Base-by-base conservation (phyloP, 2,329 filamentous ascomycete species). In the Chaetothyriales sp. region DNA sequence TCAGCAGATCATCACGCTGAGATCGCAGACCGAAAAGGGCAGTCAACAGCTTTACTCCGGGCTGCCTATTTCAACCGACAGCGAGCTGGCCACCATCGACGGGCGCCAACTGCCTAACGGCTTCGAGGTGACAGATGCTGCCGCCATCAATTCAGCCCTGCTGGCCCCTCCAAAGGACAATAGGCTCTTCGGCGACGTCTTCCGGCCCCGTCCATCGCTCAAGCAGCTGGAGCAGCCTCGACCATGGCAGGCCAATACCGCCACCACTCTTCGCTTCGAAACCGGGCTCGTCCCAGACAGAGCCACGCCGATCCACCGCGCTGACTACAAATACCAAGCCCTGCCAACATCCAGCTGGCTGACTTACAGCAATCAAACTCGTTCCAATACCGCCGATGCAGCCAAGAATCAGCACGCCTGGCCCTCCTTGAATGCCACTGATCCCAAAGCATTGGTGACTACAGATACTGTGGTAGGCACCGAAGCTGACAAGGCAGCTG, bases 11-110 rank as follows among this genome's bases (percentile, higher is more conserved):
- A 46, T 60, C n/a, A 55, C 57, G 7, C 48, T 60, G 32, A 52
- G 55, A n/a, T 56, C 53, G 28, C 49, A 54, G 22, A 53, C 55
- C 44, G 56, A 61, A 18, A 56, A 56, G 1, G 80, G 80, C 45
- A 76, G 84, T 36, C 83, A 81, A 59, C 84, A 90, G 53, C 72
- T 95, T 3, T 95, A 92, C 64, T 94, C 90, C 3, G 94, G 89
- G 65, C 71, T 95, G 47, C 85, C 84, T 57, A 73, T 77, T 5
- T 57, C 59, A 49, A 61, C 63, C 20, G 43, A 44, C 18, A 26
- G 46, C 12, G 18, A 47, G 3, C 43, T 48, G 43, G 44, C 20
- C 22, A 15, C 45, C 19, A 49, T 51, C 12, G 51, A 55, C 36
- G 43, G 46, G 20, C 72, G 75, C 39, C 76, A 72, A 18, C 70